A percentile compares a stretch with the other conserved stretches of the same genome.
These are phyloP conservation scores for Meyerozyma carpophila DNA, from an alignment of 1,139 yeast species.

Conservation along the genomic window DNA sequence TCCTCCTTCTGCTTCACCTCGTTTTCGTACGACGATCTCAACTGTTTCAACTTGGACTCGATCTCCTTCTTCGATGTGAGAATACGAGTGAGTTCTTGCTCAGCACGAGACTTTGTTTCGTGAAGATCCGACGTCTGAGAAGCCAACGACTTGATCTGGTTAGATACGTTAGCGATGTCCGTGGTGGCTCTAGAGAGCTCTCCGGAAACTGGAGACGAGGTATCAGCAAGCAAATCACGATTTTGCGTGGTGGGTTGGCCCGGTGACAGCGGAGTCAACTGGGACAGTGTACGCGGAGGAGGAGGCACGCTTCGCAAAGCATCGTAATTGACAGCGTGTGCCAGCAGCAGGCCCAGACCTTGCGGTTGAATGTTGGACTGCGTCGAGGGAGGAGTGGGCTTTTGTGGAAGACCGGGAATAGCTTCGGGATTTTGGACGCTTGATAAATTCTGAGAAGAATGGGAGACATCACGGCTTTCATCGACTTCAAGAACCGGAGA, in stretches of 20 bases:
- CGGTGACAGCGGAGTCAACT: constrained; percentile 5
- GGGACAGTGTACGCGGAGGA: constrained; percentile 25
- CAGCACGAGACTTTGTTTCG: constrained; percentile 69
- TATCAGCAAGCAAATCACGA: constrained; percentile 52
- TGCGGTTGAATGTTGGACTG: constrained; percentile 6
- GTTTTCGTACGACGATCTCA: constrained; percentile 69
- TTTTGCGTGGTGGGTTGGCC: constrained; percentile 17
- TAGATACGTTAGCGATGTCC: constrained; percentile 81
- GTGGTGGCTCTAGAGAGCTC: constrained; percentile 75
- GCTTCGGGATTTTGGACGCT: background rate
- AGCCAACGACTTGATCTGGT: constrained; percentile 75
- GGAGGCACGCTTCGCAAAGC: constrained; percentile 48
- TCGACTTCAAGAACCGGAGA: background rate
- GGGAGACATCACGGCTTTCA: background rate
- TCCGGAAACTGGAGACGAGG: constrained; percentile 50
- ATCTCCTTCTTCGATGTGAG: constrained; percentile 64
- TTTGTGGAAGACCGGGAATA: background rate
- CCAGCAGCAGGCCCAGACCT: constrained; percentile 4
- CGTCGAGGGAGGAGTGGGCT: constrained; percentile 4
- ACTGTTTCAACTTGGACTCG: constrained; percentile 58
- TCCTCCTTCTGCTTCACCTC: constrained; percentile 73
- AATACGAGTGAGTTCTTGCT: constrained; percentile 65
- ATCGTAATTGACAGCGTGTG: constrained; percentile 34
- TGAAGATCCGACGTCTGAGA: constrained; percentile 67
- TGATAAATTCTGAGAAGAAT: background rate